Evolutionary conservation across 345 rosid genomes (phyloP), one percentile per base, ranked within the genome.

Genomic region (Sonneratia alba): DNA sequence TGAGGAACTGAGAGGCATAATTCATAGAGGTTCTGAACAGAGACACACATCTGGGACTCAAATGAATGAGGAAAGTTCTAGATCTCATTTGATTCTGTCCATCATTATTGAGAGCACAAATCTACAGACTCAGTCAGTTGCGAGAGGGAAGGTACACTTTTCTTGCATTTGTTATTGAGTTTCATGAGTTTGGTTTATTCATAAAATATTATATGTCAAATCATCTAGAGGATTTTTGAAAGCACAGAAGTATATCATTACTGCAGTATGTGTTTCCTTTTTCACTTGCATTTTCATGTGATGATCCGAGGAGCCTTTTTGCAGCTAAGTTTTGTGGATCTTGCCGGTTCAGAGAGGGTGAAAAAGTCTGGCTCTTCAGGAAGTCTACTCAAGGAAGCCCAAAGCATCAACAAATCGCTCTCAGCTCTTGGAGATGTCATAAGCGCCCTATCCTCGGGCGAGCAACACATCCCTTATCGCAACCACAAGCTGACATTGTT

Each of bases 281-380:
- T 67, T 66, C 22, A 16, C 15, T 14, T 18, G 59, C 0, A 5
- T 55, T 16, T 13, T 55, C 18, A 65, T 48, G 67, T 77, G 56
- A 62, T 62, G 27, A 67, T 37, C 62, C 16, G 14, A 47, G 24
- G 18, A 55, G 7, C 9, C 56, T 12, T 74, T 18, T 57, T 83
- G 84, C 90, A 91, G 98, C 68, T 94, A 76, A 94, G 98, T 79
- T 94, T 94, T 83, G 98, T 91, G 62, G 98, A 94, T 74, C 97
- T 94, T 75, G 97, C 99, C 64, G 99, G 99, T 71, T 95, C 97
- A 0, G 99, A 95, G 82, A 88, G 97, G 75, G 82, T 94, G 19
- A 94, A 94, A 76, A 94, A 94, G 75, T 94, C 97, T 0, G 97
- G 98, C n/a, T 94, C 97, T 34, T 74, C 91, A 3, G 99, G 97